Conservation (phyloP, 371 early-diverging fungal species). For the Apophysomyces trapeziformis region DNA sequence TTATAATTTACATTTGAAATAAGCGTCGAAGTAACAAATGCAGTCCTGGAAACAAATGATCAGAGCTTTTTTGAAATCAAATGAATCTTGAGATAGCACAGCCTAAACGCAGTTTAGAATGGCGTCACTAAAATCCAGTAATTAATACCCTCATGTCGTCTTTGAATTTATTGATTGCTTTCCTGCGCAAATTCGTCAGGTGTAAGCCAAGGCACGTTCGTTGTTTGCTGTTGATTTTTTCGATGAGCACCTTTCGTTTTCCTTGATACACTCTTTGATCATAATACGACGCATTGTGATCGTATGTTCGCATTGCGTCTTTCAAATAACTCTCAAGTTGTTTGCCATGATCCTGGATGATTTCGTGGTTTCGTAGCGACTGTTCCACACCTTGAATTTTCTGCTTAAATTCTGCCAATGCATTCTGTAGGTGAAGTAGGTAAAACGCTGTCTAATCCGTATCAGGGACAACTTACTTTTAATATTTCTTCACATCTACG, state of each 20-base stretch:
- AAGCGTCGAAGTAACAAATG: too few relatives aligned
- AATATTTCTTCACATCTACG: slow-evolving; percentile 98
- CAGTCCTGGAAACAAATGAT: too few relatives aligned
- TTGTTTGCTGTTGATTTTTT: slow-evolving; percentile 76
- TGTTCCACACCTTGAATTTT: slow-evolving; percentile 64
- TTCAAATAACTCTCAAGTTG: slow-evolving; percentile 62
- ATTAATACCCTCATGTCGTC: slow-evolving; percentile 30
- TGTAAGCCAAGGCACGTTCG: slow-evolving; percentile 83
- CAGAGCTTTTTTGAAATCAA: too few relatives aligned
- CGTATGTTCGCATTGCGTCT: slow-evolving; percentile 74
- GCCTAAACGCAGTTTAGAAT: too few relatives aligned
- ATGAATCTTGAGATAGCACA: too few relatives aligned
- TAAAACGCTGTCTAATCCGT: background rate
- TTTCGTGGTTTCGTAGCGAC: slow-evolving; percentile 72
- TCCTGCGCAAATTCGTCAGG: slow-evolving; percentile 82
- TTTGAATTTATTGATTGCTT: slow-evolving; percentile 67
- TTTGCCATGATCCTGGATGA: slow-evolving; percentile 77
- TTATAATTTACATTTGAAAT: too few relatives aligned
- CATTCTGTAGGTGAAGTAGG: slow-evolving; percentile 42
- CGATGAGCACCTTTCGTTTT: slow-evolving; percentile 81
- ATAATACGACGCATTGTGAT: slow-evolving; percentile 90
- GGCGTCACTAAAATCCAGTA: too few relatives aligned
- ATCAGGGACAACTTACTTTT: slow-evolving; percentile 37
- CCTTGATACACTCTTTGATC: slow-evolving; percentile 86
- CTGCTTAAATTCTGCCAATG: slow-evolving; percentile 71